Conservation (phyloP, 768 basidiomycete genomes). For the Amanita pseudoporphyria region DNA sequence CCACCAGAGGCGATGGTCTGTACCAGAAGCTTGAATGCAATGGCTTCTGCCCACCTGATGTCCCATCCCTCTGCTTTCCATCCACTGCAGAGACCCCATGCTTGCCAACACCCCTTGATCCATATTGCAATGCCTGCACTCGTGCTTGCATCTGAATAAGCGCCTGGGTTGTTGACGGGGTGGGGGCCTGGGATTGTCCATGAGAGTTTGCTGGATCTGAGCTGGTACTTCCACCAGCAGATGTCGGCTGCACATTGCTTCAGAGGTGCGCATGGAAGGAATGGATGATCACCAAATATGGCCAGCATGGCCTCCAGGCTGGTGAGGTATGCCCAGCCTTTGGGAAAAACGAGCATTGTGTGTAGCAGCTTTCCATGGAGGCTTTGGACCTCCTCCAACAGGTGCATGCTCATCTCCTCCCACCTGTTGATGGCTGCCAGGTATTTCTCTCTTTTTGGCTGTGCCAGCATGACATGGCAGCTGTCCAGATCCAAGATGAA, state of each 20-base stretch:
- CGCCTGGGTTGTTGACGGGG: not conserved
- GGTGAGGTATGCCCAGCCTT: no score
- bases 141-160: no score
- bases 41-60: no score
- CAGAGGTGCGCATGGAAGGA: not conserved
- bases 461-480: not conserved
- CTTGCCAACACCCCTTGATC: slow-evolving; percentile 19
- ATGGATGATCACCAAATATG: not conserved
- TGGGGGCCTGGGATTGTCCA: not conserved
- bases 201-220: not conserved
- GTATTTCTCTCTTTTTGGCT: not conserved
- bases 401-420: not conserved
- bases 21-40: no score
- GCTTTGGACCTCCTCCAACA: no score
- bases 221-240: no score
- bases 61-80: slow-evolving; percentile 22
- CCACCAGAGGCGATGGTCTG: no score
- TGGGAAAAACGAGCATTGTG: no score
- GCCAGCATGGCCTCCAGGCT: no score
- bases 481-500: not conserved
- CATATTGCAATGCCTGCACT: no score
- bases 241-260: not conserved
- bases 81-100: slow-evolving; percentile 22
- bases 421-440: not conserved
- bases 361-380: no score